Conservation (phyloP, 2,329 filamentous ascomycete species). For the Colletotrichum aenigma region DNA sequence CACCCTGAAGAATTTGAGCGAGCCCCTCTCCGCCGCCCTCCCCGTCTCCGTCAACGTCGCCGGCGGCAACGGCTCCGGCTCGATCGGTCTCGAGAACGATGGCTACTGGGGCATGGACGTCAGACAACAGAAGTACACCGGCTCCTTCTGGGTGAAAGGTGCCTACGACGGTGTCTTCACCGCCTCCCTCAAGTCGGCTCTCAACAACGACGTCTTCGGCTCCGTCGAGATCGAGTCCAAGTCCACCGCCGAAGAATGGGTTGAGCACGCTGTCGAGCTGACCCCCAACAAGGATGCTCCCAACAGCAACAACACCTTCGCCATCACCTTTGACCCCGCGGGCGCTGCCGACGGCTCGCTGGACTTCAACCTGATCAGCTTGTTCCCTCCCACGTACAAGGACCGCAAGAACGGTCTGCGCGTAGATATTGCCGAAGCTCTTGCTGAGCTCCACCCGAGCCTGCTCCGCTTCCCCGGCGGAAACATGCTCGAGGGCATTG, state of each 20-base stretch:
- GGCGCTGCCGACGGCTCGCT: conserved; percentile 43
- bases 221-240: conserved; percentile 50
- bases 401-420: conserved; percentile 61
- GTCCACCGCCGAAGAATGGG: conserved; percentile 47
- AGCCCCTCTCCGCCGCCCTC: conserved; percentile 56
- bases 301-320: conserved; percentile 60
- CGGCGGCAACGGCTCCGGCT: conserved; percentile 28
- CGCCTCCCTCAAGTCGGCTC: conserved; percentile 48
- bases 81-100: conserved; percentile 54
- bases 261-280: conserved; percentile 54
- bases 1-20: conserved; percentile 48
- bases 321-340: conserved; percentile 54
- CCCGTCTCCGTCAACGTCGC: conserved; percentile 55
- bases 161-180: conserved; percentile 51
- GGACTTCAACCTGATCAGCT: conserved; percentile 62
- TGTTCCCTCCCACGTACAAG: conserved; percentile 67
- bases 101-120: conserved; percentile 65
- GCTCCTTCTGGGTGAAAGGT: conserved; percentile 59
- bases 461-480: conserved; percentile 70
- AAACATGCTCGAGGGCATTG: conserved; percentile 61
- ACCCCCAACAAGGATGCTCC: conserved; percentile 49
- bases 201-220: conserved; percentile 49
- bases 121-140: conserved; percentile 49
- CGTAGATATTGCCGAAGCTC: conserved; percentile 56
- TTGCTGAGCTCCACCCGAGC: conserved; percentile 56